A percentile compares a stretch with the other conserved stretches of the same genome.
Conservation (phyloP, 176 grass and related monocot genomes). For the Luzula sylvatica region DNA sequence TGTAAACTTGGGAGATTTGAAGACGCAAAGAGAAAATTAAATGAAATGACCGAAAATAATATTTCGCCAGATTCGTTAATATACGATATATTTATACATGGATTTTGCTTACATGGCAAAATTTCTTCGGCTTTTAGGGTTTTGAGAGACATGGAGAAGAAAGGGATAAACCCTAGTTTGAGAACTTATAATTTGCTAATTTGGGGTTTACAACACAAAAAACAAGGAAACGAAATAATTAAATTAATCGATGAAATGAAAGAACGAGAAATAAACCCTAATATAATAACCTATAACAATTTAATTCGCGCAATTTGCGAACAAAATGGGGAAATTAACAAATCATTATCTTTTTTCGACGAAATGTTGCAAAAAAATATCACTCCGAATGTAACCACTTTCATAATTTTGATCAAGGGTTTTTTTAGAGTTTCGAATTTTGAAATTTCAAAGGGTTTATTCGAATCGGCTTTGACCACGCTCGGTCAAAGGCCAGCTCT, state of each 20-base stretch:
- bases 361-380: slow-evolving; percentile 85
- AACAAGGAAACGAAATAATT: slow-evolving; percentile 64
- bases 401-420: slow-evolving; percentile 67
- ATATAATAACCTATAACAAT: slow-evolving; percentile 78
- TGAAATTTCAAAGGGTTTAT: slow-evolving; percentile 46
- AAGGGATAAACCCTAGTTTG: slow-evolving; percentile 63
- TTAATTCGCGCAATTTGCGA: slow-evolving; percentile 66
- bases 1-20: slow-evolving; percentile 58
- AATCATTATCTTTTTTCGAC: slow-evolving; percentile 62
- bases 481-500: slow-evolving; percentile 72
- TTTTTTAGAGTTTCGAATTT: slow-evolving; percentile 58
- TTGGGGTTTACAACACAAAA: slow-evolving; percentile 60
- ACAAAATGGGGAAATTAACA: slow-evolving; percentile 32
- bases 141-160: slow-evolving; percentile 90
- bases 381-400: slow-evolving; percentile 71
- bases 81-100: slow-evolving; percentile 75
- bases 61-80: slow-evolving; percentile 64
- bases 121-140: slow-evolving; percentile 68
- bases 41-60: slow-evolving; percentile 76
- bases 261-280: slow-evolving; percentile 47
- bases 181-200: slow-evolving; percentile 90
- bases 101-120: slow-evolving; percentile 76
- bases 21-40: slow-evolving; percentile 74
- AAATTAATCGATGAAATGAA: slow-evolving; percentile 77
- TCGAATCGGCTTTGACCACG: slow-evolving; percentile 63